Conservation (phyloP, 2,329 filamentous ascomycete genomes). For the Cladosporium sp. region DNA sequence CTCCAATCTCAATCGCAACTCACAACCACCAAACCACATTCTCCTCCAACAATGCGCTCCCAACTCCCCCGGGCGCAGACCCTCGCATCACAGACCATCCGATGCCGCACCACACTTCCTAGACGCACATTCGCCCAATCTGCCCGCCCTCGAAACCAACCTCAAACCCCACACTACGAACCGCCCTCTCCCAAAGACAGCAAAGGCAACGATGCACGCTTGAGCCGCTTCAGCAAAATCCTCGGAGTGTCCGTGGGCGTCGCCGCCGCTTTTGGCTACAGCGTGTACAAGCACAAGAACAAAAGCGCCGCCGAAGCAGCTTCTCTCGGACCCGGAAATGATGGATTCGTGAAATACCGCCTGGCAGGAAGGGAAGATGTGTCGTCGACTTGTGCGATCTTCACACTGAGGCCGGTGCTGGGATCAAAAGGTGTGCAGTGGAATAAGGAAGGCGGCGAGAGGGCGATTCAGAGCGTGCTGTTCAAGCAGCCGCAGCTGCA, state of each 20-base stretch:
- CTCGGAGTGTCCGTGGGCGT: constrained; percentile 8
- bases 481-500: constrained; percentile 93
- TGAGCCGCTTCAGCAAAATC: constrained; percentile 11
- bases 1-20: background rate
- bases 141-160: background rate
- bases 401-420: constrained; percentile 53
- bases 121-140: background rate
- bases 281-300: constrained; percentile 11
- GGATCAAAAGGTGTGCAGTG: constrained; percentile 15
- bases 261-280: constrained; percentile 6
- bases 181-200: constrained; percentile 10
- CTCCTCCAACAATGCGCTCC: background rate
- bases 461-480: constrained; percentile 81
- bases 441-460: constrained; percentile 21
- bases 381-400: constrained; percentile 64
- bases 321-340: background rate
- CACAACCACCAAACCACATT: background rate
- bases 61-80: background rate
- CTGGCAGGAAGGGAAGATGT: constrained; percentile 59
- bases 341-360: constrained; percentile 46
- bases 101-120: background rate
- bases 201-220: constrained; percentile 12
- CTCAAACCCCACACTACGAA: constrained; percentile 1
- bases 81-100: background rate
- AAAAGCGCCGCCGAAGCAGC: background rate